Percentiles rank a stretch among this genome's conserved stretches.
These are phyloP conservation scores for Starmerella riodocensis DNA, from an alignment of 805 yeast genomes.

Conservation along the genomic window DNA sequence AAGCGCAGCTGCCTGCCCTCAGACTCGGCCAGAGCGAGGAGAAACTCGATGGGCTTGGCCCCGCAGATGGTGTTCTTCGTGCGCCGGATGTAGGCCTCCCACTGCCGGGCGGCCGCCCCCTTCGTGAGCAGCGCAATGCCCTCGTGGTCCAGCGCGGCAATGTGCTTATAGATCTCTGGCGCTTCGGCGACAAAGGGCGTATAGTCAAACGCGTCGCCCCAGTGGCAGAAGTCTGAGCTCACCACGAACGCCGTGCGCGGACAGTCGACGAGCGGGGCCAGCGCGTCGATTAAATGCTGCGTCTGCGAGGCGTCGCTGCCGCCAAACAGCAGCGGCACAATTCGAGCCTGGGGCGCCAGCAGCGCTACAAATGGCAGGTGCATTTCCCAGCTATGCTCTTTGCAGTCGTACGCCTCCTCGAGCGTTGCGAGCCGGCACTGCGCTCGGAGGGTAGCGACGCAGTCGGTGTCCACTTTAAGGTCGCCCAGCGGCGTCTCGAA, in stretches of 20 bases:
- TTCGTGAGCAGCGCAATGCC: constrained; percentile 52
- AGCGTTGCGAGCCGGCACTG: constrained; percentile 17
- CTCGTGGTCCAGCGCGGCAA: constrained; percentile 53
- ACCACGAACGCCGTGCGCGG: constrained; percentile 56
- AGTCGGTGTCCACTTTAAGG: constrained; percentile 48
- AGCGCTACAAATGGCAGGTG: constrained; percentile 57
- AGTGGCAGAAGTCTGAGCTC: constrained; percentile 89
- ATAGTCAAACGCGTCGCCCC: constrained; percentile 64
- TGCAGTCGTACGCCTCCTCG: constrained; percentile 46
- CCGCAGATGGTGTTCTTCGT: constrained; percentile 94
- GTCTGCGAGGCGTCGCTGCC: constrained; percentile 37
- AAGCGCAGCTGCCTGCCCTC: constrained; percentile 30
- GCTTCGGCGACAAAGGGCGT: constrained; percentile 5
- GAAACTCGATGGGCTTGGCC: constrained; percentile 59
- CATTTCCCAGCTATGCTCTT: constrained; percentile 92
- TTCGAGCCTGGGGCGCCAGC: constrained; percentile 31
- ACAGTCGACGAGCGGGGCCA: constrained; percentile 43
- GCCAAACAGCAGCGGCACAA: constrained; percentile 75
- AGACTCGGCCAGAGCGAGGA: constrained; percentile 43
- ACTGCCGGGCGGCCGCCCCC: constrained; percentile 40
- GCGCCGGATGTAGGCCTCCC: constrained; percentile 50
- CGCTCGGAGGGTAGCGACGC: constrained; percentile 1
- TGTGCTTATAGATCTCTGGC: constrained; percentile 52
- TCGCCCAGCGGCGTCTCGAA: constrained; percentile 79
- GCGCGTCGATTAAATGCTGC: constrained; percentile 32